phyloP scores from a whole-genome alignment of 257 asterid species.

The Nyctanthes arbortristis region DNA sequence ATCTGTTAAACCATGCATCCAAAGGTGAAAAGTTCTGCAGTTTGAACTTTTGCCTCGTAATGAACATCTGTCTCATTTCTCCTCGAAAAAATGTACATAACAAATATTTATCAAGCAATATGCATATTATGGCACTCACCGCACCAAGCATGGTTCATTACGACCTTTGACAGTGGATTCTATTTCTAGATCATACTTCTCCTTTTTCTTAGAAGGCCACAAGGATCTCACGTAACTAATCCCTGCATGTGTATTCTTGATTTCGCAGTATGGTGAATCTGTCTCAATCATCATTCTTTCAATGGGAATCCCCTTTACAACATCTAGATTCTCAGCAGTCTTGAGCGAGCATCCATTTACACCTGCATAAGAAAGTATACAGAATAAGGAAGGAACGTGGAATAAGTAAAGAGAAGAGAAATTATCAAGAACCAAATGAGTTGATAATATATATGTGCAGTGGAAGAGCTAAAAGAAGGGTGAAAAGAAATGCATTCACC shows the following conservation, averaged over 20 bases:
- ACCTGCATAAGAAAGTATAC: constrained; percentile 42
- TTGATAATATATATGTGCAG: constrained; percentile 2
- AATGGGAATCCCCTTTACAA: constrained; percentile 76
- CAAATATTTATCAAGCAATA: constrained; percentile 19
- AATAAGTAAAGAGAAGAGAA: neutral
- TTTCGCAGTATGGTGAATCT: constrained; percentile 95
- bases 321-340: constrained; percentile 81
- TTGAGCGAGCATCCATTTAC: constrained; percentile 87
- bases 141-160: constrained; percentile 90
- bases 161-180: constrained; percentile 90
- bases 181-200: constrained; percentile 66
- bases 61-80: neutral
- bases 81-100: neutral
- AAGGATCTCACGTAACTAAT: constrained; percentile 63
- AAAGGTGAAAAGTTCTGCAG: neutral
- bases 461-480: constrained; percentile 21
- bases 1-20: neutral
- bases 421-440: neutral
- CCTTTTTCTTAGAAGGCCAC: constrained; percentile 95
- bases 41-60: neutral
- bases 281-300: constrained; percentile 94
- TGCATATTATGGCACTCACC: constrained; percentile 47
- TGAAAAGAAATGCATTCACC: constrained; percentile 43
- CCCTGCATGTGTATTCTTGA: constrained; percentile 89
- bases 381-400: neutral